These are phyloP conservation scores for Penicillium cinerascens DNA, from an alignment of 495 filamentous ascomycete species.

Conservation along the genomic window DNA sequence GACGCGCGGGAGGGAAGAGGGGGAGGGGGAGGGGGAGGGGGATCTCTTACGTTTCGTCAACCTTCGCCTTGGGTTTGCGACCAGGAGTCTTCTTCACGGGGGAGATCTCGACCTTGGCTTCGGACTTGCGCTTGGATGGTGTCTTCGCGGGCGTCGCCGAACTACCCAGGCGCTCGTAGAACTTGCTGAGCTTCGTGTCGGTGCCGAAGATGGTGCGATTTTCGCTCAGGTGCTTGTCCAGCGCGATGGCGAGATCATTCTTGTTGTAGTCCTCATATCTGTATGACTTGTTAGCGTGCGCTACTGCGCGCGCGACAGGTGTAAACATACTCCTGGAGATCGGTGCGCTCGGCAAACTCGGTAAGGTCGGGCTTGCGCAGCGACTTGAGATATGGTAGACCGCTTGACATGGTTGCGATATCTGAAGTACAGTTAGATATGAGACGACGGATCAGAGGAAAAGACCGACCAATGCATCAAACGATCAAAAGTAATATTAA, in stretches of 20 bases:
- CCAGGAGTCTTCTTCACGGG: slow-evolving; percentile 31
- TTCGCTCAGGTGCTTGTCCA: slow-evolving; percentile 70
- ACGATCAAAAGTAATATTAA: background rate
- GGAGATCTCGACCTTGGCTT: slow-evolving; percentile 33
- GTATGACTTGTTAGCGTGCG: background rate
- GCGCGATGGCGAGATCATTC: slow-evolving; percentile 69
- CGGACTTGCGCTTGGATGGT: slow-evolving; percentile 77
- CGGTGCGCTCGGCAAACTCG: slow-evolving; percentile 69
- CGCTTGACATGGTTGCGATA: slow-evolving; percentile 49
- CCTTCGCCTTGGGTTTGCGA: slow-evolving; percentile 37
- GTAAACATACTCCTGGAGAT: slow-evolving; percentile 64
- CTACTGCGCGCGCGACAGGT: slow-evolving; percentile 3
- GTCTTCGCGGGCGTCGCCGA: slow-evolving; percentile 15
- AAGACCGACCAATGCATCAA: slow-evolving; percentile 6
- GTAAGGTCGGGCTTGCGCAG: slow-evolving; percentile 81
- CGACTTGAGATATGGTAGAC: slow-evolving; percentile 69
- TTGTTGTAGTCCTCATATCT: slow-evolving; percentile 75
- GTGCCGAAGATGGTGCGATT: slow-evolving; percentile 58
- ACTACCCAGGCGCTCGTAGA: slow-evolving; percentile 65
- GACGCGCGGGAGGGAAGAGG: background rate
- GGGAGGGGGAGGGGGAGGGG: no score
- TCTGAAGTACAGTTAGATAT: slow-evolving; percentile 6
- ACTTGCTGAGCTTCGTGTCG: slow-evolving; percentile 65
- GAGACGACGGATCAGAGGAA: background rate
- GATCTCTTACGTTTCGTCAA: slow-evolving; percentile 46